Percentiles rank a stretch among this genome's conserved stretches.
Evolutionary conservation across 2,329 filamentous ascomycete genomes (phyloP).

Genomic region (Arachnomyces sp.): DNA sequence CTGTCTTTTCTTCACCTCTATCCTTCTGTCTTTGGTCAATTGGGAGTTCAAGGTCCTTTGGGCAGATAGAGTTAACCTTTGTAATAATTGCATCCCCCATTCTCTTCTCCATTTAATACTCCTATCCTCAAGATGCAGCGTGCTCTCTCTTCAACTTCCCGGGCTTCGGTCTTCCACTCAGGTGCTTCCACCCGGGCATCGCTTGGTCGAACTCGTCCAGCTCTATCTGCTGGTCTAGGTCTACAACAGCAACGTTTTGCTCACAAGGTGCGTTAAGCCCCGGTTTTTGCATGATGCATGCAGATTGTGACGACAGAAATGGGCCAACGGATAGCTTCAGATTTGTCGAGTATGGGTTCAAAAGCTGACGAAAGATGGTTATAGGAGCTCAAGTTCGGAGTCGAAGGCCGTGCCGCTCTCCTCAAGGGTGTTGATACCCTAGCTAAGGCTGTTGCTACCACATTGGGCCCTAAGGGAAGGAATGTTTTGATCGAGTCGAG

Average conservation of each 20-base stretch:
- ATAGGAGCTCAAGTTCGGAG: conserved; percentile 96
- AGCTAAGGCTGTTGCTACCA: conserved; percentile 90
- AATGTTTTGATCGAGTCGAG: conserved; percentile 98
- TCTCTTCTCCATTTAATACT: conserved; percentile 19
- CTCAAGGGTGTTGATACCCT: conserved; percentile 94
- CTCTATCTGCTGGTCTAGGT: conserved; percentile 46
- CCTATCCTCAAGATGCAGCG: conserved; percentile 71
- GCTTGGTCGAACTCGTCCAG: conserved; percentile 54
- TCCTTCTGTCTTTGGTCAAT: conserved; percentile 18
- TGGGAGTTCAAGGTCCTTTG: conserved; percentile 24
- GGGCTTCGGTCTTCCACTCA: conserved; percentile 70
- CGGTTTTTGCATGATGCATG: background rate
- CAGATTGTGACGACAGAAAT: conserved; percentile 9
- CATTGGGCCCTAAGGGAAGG: conserved; percentile 92
- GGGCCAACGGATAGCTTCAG: too few species aligned
- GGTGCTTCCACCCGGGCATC: conserved; percentile 48
- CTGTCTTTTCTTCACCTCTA: conserved; percentile 20
- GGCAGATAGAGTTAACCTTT: conserved; percentile 21
- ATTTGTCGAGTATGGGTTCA: conserved; percentile 7
- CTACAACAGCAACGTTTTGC: conserved; percentile 91
- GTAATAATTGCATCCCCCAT: conserved; percentile 16
- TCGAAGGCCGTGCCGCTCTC: conserved; percentile 81
- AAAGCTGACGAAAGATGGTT: conserved; percentile 10
- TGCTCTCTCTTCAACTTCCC: conserved; percentile 71
- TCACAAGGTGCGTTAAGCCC: conserved; percentile 67